phyloP scores from a whole-genome alignment of 1,284 basidiomycete genomes.

The Boletus chippewaensis region DNA sequence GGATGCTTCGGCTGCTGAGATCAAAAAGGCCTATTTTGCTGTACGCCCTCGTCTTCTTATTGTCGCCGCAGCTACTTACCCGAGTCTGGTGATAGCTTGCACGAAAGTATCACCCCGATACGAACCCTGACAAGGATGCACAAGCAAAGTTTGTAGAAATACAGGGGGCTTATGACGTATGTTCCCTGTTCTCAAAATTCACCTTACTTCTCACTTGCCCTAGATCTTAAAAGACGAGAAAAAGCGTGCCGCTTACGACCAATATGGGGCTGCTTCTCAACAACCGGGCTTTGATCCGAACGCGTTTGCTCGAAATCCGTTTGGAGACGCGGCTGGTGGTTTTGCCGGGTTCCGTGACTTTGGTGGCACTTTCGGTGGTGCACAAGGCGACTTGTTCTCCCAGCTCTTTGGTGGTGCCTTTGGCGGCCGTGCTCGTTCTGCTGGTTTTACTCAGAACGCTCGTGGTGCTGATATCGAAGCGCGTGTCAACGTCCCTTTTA shows the following conservation, averaged over 20 bases:
- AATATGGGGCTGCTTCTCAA: conserved; percentile 91
- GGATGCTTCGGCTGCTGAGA: conserved; percentile 81
- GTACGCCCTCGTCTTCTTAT: conserved; percentile 42
- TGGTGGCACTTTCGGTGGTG: conserved; percentile 58
- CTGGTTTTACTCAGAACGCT: conserved; percentile 45
- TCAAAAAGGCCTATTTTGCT: conserved; percentile 96
- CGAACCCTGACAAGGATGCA: conserved; percentile 87
- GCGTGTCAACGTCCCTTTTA: conserved; percentile 73
- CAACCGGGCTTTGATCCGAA: conserved; percentile 92
- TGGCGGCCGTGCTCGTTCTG: conserved; percentile 43
- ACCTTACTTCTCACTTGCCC: conserved; percentile 17
- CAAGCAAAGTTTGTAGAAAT: conserved; percentile 96
- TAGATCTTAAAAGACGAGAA: conserved; percentile 91
- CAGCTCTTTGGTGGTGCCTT: conserved; percentile 75
- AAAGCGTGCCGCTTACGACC: conserved; percentile 90
- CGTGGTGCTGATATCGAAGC: conserved; percentile 86
- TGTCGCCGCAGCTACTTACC: conserved; percentile 4
- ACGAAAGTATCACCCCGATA: conserved; percentile 97
- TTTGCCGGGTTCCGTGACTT: conserved; percentile 70
- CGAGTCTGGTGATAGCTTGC: conserved; percentile 62
- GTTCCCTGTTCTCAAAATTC: conserved; percentile 30
- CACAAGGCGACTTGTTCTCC: conserved; percentile 75
- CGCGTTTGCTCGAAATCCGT: conserved; percentile 49
- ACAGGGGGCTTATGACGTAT: conserved; percentile 93
- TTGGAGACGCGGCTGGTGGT: conserved; percentile 48